These are phyloP conservation scores for Geranium brycei DNA, from an alignment of 345 rosid species.

Conservation along the genomic window DNA sequence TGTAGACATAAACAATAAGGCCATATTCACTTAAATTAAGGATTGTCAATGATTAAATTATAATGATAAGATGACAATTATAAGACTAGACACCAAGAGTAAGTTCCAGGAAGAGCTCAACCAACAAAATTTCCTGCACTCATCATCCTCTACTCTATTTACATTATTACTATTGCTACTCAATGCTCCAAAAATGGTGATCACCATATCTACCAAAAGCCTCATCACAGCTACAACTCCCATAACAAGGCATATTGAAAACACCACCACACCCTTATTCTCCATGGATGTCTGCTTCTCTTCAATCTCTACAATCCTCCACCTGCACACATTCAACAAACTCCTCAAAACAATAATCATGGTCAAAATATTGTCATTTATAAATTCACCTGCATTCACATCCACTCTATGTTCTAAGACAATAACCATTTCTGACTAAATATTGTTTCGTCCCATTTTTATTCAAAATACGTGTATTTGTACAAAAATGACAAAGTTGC, in stretches of 20 bases:
- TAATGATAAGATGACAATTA: conserved; percentile 36
- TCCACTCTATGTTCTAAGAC: too few relatives aligned
- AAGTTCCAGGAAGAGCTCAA: conserved; percentile 43
- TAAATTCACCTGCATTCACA: too few relatives aligned
- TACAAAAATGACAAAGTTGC: too few relatives aligned
- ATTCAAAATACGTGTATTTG: too few relatives aligned
- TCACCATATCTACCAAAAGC: conserved; percentile 31
- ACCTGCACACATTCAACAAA: conserved; percentile 23
- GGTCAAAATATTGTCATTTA: too few relatives aligned
- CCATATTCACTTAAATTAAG: too few relatives aligned
- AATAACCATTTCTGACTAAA: too few relatives aligned
- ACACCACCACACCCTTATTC: conserved; percentile 62
- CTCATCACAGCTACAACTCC: conserved; percentile 40
- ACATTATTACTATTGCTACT: conserved; percentile 5
- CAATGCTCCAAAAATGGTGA: conserved; percentile 17
- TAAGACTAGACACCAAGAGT: conserved; percentile 31
- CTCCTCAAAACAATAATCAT: too few relatives aligned
- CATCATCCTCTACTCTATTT: conserved; percentile 17
- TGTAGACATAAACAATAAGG: too few relatives aligned
- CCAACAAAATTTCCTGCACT: conserved; percentile 48
- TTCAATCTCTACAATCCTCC: conserved; percentile 35
- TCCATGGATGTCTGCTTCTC: conserved; percentile 50
- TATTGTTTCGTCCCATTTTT: too few relatives aligned
- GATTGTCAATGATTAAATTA: conserved; percentile 6
- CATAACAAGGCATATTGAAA: conserved; percentile 43